Base-by-base conservation (phyloP, 2,329 filamentous ascomycete species). In the Verruconis gallopava region DNA sequence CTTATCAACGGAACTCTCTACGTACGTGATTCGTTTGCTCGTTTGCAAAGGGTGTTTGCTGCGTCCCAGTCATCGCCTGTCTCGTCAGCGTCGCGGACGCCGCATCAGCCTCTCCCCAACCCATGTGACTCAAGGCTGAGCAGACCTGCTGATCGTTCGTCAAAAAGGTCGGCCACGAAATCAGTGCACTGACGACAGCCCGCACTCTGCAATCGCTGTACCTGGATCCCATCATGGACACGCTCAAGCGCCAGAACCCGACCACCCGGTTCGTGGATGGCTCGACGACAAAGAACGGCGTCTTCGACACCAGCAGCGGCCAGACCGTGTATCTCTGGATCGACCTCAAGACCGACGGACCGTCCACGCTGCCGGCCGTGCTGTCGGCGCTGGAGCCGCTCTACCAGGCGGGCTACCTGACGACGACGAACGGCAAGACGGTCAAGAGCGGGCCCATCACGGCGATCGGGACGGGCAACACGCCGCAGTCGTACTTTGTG, bases 301-400 rank as follows among this genome's bases (percentile, higher is more conserved):
- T 80, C 12, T 80, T 68, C 52, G 76, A 80, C 55, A 72, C 72
- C 1, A 52, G 53, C 22, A 53, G 60, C 1, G 62, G 55, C 4
- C 74, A 79, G 54, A 79, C 75, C 0, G 63, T 81, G 4, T 78
- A 77, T 58, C 63, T 80, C 37, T 78, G 77, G 56, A 69, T 80
- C 44, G 76, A 80, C 51, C 51, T 77, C 44, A 80, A 80, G 56
- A 79, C 75, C 0, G 58, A 67, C 25, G 73, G 73, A 4, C 50
- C 57, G 1, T 62, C 62, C 21, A 76, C 76, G 1, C 78, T 71
- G 63, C 61, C 72, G 2, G 64, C 62, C 22, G 73, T 77, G 2
- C 60, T 77, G 25, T 51, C 64, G 18, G 74, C 72, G 0, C 61
- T 81, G 1, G 58, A 72, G 37, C 76, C 75, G 1, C 64, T 80